phyloP scores from a whole-genome alignment of 768 basidiomycete species.

The Strobilomyces confusus region DNA sequence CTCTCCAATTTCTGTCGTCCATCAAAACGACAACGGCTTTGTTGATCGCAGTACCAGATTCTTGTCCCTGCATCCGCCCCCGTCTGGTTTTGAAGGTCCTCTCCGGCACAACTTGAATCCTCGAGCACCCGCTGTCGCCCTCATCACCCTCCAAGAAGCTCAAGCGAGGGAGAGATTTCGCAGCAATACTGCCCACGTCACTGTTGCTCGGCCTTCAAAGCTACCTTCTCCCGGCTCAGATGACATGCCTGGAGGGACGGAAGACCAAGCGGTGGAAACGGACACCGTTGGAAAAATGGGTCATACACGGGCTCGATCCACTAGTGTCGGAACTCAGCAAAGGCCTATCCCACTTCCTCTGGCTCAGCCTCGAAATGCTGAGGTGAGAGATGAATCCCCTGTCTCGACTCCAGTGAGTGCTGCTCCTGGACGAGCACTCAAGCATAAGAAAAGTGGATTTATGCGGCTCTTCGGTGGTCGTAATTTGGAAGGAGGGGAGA shows the following conservation, averaged over 20 bases:
- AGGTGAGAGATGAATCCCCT: constrained; percentile 40
- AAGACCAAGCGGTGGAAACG: constrained; percentile 23
- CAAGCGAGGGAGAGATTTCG: constrained; percentile 62
- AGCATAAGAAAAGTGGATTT: constrained; percentile 79
- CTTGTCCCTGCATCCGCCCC: constrained; percentile 32
- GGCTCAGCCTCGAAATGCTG: constrained; percentile 35
- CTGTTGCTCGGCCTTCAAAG: constrained; percentile 22
- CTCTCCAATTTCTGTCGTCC: constrained; percentile 43
- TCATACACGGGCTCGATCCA: constrained; percentile 52
- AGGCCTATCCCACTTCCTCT: constrained; percentile 37
- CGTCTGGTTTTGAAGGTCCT: constrained; percentile 32
- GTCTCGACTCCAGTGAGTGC: constrained; percentile 9
- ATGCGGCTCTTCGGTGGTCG: constrained; percentile 70
- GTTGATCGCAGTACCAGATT: constrained; percentile 29
- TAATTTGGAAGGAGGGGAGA: constrained; percentile 32
- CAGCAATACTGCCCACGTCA: constrained; percentile 39
- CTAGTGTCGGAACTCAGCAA: constrained; percentile 55
- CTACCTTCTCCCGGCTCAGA: constrained; percentile 34
- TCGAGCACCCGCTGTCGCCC: constrained; percentile 49
- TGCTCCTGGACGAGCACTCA: constrained; percentile 46
- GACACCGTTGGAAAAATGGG: constrained; percentile 19
- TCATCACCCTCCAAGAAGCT: constrained; percentile 78
- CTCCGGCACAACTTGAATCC: constrained; percentile 48
- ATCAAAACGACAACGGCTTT: constrained; percentile 24
- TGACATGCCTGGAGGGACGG: constrained; percentile 20